Base-by-base conservation (phyloP, 179 eudicot species). In the Spergularia azorica region DNA sequence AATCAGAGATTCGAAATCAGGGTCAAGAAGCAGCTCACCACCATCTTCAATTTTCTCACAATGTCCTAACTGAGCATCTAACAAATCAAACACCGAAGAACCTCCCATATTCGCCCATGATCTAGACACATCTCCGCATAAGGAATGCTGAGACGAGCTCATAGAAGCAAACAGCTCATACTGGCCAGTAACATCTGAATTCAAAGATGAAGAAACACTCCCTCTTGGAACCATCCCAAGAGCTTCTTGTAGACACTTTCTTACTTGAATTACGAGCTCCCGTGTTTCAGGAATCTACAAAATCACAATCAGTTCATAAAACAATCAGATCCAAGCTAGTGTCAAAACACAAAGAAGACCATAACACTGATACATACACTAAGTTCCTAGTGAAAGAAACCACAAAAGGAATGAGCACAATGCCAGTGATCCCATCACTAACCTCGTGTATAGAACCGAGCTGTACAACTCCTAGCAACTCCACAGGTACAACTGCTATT, bases 371-470 rank as follows among this genome's bases (percentile, higher is more conserved):
- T n/a, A n/a, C n/a, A n/a, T n/a, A n/a, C n/a, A n/a, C n/a, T n/a
- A n/a, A n/a, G n/a, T n/a, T n/a, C n/a, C n/a, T n/a, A n/a, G n/a
- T n/a, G n/a, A n/a, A n/a, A n/a, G n/a, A n/a, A n/a, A n/a, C n/a
- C n/a, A n/a, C n/a, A n/a, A n/a, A n/a, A 51, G 20, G 64, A 17
- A 78, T 20, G 32, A 26, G 32, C 32, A 61, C 1, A 67, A 26
- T 39, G 58, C 63, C 67, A 63, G 70, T 16, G 50, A 46, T 52
- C 61, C 21, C n/a, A 59, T n/a, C 55, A 74, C 87, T 79, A 66
- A 93, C 97, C 92, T 93, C 86, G 21, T 80, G 73, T 72, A 86
- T 81, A 32, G 97, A 95, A 9, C 97, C 99, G 65, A 95, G 84
- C 55, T 91, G 95, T 62, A 89, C 77, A 51, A 91, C 97, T 21